Conservation (phyloP, 1,284 basidiomycete species). For the Puccinia polysora region DNA sequence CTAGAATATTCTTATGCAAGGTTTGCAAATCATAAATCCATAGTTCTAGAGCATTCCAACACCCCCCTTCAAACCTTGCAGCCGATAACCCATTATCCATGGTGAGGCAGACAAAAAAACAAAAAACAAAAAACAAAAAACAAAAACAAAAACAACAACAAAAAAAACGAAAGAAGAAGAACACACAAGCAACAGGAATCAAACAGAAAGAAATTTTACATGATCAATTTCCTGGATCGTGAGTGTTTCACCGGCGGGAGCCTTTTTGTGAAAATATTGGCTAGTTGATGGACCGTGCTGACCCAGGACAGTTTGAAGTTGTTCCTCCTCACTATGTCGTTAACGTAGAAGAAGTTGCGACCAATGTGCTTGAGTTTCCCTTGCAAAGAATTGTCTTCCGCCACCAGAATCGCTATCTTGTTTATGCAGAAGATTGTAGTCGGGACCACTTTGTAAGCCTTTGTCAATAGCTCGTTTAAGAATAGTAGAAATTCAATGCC, state of each 20-base stretch:
- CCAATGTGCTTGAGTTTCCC: not conserved
- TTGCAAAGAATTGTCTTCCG: not conserved
- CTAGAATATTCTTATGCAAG: too few relatives aligned
- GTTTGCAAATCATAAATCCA: too few relatives aligned
- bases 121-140: too few relatives aligned
- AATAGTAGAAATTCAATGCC: not conserved
- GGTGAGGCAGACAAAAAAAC: too few relatives aligned
- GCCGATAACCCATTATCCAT: too few relatives aligned
- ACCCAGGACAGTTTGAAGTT: not conserved
- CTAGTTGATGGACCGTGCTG: not conserved
- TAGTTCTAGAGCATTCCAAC: too few relatives aligned
- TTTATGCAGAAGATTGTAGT: not conserved
- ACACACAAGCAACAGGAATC: too few relatives aligned
- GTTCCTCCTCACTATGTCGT: not conserved
- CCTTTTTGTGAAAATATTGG: slow-evolving; percentile 2
- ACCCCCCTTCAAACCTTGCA: too few relatives aligned
- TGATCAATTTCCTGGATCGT: too few relatives aligned
- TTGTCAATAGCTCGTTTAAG: not conserved
- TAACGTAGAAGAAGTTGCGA: not conserved
- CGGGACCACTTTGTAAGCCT: not conserved
- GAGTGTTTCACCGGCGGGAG: not conserved
- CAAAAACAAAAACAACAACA: too few relatives aligned
- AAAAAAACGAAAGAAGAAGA: too few relatives aligned
- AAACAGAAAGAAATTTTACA: too few relatives aligned
- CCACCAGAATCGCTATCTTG: not conserved